A percentile compares a stretch with the other conserved stretches of the same genome.
Evolutionary conservation across 2,329 filamentous ascomycete genomes (phyloP).

Genomic region (Phyllosticta citribraziliensis): DNA sequence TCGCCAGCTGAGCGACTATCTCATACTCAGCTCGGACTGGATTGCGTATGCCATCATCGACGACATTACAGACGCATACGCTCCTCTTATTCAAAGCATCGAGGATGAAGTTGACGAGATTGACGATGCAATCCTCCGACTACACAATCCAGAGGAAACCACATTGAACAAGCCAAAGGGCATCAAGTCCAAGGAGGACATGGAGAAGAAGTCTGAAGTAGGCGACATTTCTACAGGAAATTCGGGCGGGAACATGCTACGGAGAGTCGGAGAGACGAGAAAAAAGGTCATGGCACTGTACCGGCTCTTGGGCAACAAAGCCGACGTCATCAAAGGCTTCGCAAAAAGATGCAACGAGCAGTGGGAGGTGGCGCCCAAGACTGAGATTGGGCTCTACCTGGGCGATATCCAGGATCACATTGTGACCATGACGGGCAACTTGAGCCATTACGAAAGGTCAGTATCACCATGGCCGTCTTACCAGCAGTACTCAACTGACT

Average conservation of each 20-base stretch:
- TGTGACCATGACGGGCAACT: constrained; percentile 93
- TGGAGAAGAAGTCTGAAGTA: constrained; percentile 21
- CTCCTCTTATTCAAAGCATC: constrained; percentile 81
- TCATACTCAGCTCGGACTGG: constrained; percentile 91
- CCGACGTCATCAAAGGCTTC: constrained; percentile 98
- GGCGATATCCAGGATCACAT: constrained; percentile 99
- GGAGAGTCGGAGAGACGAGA: constrained; percentile 82
- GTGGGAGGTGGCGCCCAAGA: constrained; percentile 90
- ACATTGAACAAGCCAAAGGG: constrained; percentile 25
- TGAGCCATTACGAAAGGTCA: constrained; percentile 93
- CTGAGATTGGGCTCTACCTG: constrained; percentile 93
- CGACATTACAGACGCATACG: constrained; percentile 95
- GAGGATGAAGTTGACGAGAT: constrained; percentile 97
- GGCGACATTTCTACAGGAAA: constrained; percentile 36
- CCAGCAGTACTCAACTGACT: constrained; percentile 10
- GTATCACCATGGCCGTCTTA: constrained; percentile 21
- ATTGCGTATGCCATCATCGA: constrained; percentile 97
- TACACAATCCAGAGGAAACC: constrained; percentile 56
- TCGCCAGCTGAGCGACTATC: constrained; percentile 85
- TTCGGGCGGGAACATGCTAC: constrained; percentile 69
- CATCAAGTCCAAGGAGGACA: constrained; percentile 20
- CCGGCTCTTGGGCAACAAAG: constrained; percentile 87
- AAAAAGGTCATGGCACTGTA: constrained; percentile 98
- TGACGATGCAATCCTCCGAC: constrained; percentile 76
- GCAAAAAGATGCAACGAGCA: constrained; percentile 97